Percentiles rank a stretch among this genome's conserved stretches.
Conservation (phyloP, 1,284 basidiomycete genomes). For the Trichosporon sp. region DNA sequence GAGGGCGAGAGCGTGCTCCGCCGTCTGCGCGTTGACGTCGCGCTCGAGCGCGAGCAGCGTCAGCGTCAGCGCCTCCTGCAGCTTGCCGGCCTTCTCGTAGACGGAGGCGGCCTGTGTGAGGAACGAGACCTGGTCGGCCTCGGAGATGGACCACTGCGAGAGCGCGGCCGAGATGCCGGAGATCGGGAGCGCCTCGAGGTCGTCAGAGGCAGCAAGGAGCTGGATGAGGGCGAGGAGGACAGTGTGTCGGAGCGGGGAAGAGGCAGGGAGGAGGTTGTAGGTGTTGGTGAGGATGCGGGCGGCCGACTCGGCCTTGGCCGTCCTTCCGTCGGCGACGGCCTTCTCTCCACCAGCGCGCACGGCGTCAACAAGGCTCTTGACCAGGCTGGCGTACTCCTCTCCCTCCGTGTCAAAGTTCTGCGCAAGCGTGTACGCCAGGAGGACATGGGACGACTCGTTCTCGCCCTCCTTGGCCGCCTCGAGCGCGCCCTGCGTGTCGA, state of each 20-base stretch:
- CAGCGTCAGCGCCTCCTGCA: conserved; percentile 51
- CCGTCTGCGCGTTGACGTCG: conserved; percentile 48
- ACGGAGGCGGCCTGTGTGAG: conserved; percentile 64
- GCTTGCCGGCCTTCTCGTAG: conserved; percentile 57
- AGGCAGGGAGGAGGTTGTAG: conserved; percentile 73
- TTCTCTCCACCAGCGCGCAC: conserved; percentile 39
- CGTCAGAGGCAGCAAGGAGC: conserved; percentile 50
- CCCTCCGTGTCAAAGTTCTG: conserved; percentile 29
- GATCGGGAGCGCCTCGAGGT: conserved; percentile 64
- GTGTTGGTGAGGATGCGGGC: conserved; percentile 63
- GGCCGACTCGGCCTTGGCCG: conserved; percentile 37
- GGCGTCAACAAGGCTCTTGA: conserved; percentile 35
- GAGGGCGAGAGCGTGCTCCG: conserved; percentile 45
- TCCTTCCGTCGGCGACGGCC: conserved; percentile 26
- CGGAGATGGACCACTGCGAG: conserved; percentile 66
- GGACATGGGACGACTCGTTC: conserved; percentile 21
- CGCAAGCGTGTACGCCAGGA: conserved; percentile 15
- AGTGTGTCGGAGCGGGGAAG: conserved; percentile 60
- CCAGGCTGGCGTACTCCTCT: conserved; percentile 29
- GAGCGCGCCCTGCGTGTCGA: conserved; percentile 40
- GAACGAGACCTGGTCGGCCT: conserved; percentile 64
- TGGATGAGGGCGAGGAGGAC: conserved; percentile 66
- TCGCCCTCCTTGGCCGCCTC: conserved; percentile 40
- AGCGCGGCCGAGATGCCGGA: conserved; percentile 68
- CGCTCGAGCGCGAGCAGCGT: conserved; percentile 49